Base-by-base conservation (phyloP, 208 protist genomes). In the Wallacemonas rigidus region DNA sequence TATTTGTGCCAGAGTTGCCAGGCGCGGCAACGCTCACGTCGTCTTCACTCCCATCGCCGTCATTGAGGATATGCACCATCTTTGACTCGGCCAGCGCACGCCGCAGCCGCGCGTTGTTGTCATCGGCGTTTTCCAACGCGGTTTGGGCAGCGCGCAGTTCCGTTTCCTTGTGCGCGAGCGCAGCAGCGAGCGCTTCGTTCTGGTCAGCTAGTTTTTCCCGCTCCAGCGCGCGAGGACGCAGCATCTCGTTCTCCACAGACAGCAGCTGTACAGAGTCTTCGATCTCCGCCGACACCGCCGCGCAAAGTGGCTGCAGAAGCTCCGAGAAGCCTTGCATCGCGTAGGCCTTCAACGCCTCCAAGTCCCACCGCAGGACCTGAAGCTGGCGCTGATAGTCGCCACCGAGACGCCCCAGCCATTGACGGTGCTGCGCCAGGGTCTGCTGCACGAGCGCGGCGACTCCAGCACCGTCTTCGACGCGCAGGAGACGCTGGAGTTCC, bases 321-420 rank as follows among this genome's bases (percentile, higher is more conserved):
- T 93, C 86, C 36, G 89, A 62, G 65, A 93, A 94, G 72, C 87
- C 78, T 45, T 86, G 51, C 62, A 82, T 76, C 17, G 97, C 71
- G 61, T 91, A 82, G 17, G 87, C 60, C 1, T 88, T 92, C 17
- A 98, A 73, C 1, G 58, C 78, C 17, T 80, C 58, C 15, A 87
- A 67, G n/a, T 69, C 75, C 1, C 75, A 60, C 2, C 95, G 81
- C 7, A 95, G 69, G 39, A 87, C 72, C 26, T 50, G 45, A 35
- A 97, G 69, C 62, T 82, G 81, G 39, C 77, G 71, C 60, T 95
- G 91, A 12, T 95, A 86, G 72, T 95, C 95, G 65, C 89, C 85
- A 48, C 87, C 80, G 47, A 56, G 64, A 12, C 38, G 26, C 9
- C 51, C 47, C 50, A 72, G 67, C 14, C 55, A 61, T 54, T 67